Conservation (phyloP, 208 protist genomes). For the Wallacemonas collosoma region DNA sequence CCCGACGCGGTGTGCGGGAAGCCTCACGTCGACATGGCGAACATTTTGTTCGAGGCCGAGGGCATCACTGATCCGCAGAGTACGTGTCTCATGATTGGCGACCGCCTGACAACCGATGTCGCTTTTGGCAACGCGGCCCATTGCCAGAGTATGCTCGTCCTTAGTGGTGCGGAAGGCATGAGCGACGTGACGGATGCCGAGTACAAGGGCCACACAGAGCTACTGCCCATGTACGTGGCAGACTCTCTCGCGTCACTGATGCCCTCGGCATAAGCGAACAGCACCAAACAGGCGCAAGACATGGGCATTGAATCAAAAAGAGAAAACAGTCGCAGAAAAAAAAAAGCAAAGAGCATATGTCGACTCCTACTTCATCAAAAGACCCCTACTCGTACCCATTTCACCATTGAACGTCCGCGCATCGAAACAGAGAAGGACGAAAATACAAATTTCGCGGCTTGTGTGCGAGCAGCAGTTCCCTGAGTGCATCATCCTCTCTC, state of each 20-base stretch:
- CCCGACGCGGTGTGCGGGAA: slow-evolving; percentile 75
- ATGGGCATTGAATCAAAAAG: not conserved
- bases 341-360: not conserved
- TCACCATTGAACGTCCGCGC: no score
- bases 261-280: slow-evolving; percentile 17
- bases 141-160: slow-evolving; percentile 67
- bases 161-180: slow-evolving; percentile 56
- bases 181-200: slow-evolving; percentile 46
- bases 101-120: slow-evolving; percentile 78
- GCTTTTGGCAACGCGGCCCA: slow-evolving; percentile 69
- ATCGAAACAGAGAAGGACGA: no score
- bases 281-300: not conserved
- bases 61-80: slow-evolving; percentile 38
- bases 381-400: no score
- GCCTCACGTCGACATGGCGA: slow-evolving; percentile 57
- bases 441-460: no score
- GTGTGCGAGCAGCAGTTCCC: no score
- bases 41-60: slow-evolving; percentile 54
- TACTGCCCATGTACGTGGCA: slow-evolving; percentile 68
- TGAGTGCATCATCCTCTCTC: no score
- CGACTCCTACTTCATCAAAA: no score
- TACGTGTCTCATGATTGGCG: slow-evolving; percentile 76
- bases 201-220: slow-evolving; percentile 17
- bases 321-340: not conserved
- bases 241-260: slow-evolving; percentile 57